A percentile compares a stretch with the other conserved stretches of the same genome.
These are phyloP conservation scores for Fusarium annulatum DNA, from an alignment of 2,329 filamentous ascomycete genomes.

Conservation along the genomic window DNA sequence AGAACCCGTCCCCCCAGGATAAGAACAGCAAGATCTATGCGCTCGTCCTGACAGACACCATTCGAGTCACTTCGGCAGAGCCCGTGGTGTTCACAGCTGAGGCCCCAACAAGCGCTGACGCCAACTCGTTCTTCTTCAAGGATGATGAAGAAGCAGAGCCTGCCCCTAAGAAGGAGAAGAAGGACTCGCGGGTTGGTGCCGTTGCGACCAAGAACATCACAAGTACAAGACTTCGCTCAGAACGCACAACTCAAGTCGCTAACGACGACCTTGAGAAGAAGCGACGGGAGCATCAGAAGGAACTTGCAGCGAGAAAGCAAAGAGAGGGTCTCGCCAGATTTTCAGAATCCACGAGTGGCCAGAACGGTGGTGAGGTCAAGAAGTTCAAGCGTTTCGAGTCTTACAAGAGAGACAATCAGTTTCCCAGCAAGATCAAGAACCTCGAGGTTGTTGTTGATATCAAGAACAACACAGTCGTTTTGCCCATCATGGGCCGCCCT, in stretches of 20 bases:
- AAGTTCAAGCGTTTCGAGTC: slow-evolving; percentile 99
- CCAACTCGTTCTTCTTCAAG: slow-evolving; percentile 98
- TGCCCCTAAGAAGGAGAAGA: slow-evolving; percentile 90
- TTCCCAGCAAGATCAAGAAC: slow-evolving; percentile 84
- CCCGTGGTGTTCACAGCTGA: slow-evolving; percentile 93
- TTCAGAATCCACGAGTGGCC: slow-evolving; percentile 82
- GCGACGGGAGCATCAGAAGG: slow-evolving; percentile 91
- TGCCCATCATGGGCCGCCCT: slow-evolving; percentile 96
- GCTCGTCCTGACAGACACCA: slow-evolving; percentile 90
- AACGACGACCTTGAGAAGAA: slow-evolving; percentile 89
- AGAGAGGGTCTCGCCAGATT: slow-evolving; percentile 87
- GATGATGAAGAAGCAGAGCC: slow-evolving; percentile 91
- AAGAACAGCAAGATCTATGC: slow-evolving; percentile 92
- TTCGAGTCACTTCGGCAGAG: slow-evolving; percentile 84
- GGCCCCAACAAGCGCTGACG: slow-evolving; percentile 89
- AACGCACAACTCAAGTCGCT: slow-evolving; percentile 83
- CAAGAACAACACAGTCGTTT: slow-evolving; percentile 89
- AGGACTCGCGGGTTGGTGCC: slow-evolving; percentile 82
- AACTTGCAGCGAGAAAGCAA: slow-evolving; percentile 87
- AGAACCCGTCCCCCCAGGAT: slow-evolving; percentile 87
- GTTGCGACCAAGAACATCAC: slow-evolving; percentile 96
- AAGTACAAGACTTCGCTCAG: slow-evolving; percentile 89
- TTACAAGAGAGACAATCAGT: slow-evolving; percentile 97
- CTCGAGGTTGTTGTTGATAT: slow-evolving; percentile 89
- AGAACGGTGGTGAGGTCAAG: slow-evolving; percentile 93